Evolutionary conservation across 1,284 basidiomycete genomes (phyloP).

Genomic region (Gastroboletus turbinatus): DNA sequence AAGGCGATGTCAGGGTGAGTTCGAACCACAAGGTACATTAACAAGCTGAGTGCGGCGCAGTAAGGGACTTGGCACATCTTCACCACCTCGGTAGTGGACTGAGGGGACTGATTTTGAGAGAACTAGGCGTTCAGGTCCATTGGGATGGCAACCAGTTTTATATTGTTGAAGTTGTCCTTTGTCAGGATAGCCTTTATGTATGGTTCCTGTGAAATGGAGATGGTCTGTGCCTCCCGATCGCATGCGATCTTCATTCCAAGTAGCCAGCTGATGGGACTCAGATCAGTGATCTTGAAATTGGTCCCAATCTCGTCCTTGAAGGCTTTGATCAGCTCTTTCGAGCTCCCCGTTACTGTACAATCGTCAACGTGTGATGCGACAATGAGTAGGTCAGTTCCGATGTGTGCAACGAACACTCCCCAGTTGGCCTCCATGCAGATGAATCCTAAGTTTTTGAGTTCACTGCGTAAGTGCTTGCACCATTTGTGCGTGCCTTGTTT

Average conservation of each 20-base stretch:
- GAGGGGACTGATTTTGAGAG: rapidly evolving
- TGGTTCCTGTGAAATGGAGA: neutral
- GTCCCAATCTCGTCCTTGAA: no score
- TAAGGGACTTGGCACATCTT: neutral
- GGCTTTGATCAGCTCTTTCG: no score
- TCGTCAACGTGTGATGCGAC: no score
- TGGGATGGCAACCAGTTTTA: neutral
- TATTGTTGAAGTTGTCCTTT: rapidly evolving
- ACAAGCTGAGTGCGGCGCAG: neutral
- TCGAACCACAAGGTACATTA: neutral
- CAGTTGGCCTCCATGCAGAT: no score
- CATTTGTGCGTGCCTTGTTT: no score
- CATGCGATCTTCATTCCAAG: neutral
- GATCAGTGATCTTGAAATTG: no score
- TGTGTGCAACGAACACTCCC: no score
- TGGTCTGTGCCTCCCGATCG: rapidly evolving
- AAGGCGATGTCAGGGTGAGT: neutral
- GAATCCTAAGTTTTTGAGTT: no score
- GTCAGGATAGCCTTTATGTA: neutral
- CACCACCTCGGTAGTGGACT: neutral
- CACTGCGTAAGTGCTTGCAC: no score
- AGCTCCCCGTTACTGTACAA: no score
- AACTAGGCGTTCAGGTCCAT: neutral
- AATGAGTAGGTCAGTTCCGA: no score
- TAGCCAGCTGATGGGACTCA: neutral